Base-by-base conservation (phyloP, 768 basidiomycete genomes). In the Suillus fuscotomentosus region DNA sequence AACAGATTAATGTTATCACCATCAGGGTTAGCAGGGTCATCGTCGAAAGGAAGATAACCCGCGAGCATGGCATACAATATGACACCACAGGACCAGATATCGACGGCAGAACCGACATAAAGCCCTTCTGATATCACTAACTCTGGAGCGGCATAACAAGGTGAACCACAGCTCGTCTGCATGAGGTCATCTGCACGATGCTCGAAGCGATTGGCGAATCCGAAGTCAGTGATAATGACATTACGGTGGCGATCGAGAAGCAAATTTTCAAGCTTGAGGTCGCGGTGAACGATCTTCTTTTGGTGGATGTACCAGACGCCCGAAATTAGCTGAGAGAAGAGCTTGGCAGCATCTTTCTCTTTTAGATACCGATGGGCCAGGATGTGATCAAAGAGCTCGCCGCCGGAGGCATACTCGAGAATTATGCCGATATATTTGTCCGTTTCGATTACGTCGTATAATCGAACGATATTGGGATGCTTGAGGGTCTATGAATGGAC, bases 391-490 rank as follows among this genome's bases (percentile, higher is more conserved):
- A 99, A 99, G 24, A 99, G 88, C 75, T 99, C 97, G 63, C 97
- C 97, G 61, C 97, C 97, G 1, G 94, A 95, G 42, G 97, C 97
- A 72, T 97, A 99, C 76, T 99, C 97, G 66, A 99, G 87, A 70
- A 99, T 97, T 73, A 99, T 99, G 43, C 97, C 97, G 71, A 99
- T 99, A 79, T 99, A 99, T 78, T 97, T 98, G 82, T 99, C 97
- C 1, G 97, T 99, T 76, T 99, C 96, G 69, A 99, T 97, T 24
- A 99, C 96, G 73, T 99, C 97, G 84, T 97, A 98, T 53, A 99
- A 81, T 11, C 95, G 89, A 42, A 99, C 97, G 77, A 99, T 99
- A 76, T 99, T 99, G 0, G 97, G 97, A 69, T 99, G 97, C 74
- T 95, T 94, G 65, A 99, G 85, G 62, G 86, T 88, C 96, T 98